phyloP scores from a whole-genome alignment of 2,329 filamentous ascomycete genomes.

The Trichoderma aggressivum region DNA sequence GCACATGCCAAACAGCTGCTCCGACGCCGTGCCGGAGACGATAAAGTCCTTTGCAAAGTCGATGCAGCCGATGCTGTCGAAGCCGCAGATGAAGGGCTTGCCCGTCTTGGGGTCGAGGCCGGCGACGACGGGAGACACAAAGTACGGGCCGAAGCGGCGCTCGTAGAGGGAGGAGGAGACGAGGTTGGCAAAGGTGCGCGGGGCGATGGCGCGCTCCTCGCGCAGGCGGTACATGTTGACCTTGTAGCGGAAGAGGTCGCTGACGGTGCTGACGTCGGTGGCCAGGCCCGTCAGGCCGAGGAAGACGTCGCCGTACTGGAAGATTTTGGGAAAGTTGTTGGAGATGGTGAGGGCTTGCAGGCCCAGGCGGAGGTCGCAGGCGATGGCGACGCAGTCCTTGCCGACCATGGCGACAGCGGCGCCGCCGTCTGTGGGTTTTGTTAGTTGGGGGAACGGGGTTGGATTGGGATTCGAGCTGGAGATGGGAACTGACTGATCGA shows the following conservation, averaged over 20 bases:
- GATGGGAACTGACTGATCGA: constrained; percentile 72
- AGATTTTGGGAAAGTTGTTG: constrained; percentile 99
- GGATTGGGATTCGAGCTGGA: constrained; percentile 19
- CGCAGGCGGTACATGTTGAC: constrained; percentile 99
- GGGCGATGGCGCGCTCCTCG: constrained; percentile 94
- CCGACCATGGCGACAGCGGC: constrained; percentile 98
- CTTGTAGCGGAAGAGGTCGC: constrained; percentile 98
- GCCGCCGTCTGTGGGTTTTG: constrained; percentile 61
- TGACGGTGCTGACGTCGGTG: constrained; percentile 91
- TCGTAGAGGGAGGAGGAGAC: constrained; percentile 91
- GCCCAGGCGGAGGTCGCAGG: constrained; percentile 96
- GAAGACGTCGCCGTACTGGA: constrained; percentile 93
- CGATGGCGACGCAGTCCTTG: constrained; percentile 99
- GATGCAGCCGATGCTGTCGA: constrained; percentile 98
- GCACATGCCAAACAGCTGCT: constrained; percentile 98
- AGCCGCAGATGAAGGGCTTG: constrained; percentile 96
- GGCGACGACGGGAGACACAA: constrained; percentile 90
- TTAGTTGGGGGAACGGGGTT: neutral
- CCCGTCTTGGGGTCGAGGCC: constrained; percentile 92
- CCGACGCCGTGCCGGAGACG: constrained; percentile 90
- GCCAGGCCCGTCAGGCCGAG: constrained; percentile 94
- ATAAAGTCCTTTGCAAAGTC: constrained; percentile 99
- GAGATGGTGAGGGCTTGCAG: constrained; percentile 95
- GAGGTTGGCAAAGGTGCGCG: constrained; percentile 93
- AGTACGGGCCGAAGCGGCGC: constrained; percentile 92